These are phyloP conservation scores for Ettlia oleoabundans DNA, from an alignment of 139 green algal species.

Conservation along the genomic window DNA sequence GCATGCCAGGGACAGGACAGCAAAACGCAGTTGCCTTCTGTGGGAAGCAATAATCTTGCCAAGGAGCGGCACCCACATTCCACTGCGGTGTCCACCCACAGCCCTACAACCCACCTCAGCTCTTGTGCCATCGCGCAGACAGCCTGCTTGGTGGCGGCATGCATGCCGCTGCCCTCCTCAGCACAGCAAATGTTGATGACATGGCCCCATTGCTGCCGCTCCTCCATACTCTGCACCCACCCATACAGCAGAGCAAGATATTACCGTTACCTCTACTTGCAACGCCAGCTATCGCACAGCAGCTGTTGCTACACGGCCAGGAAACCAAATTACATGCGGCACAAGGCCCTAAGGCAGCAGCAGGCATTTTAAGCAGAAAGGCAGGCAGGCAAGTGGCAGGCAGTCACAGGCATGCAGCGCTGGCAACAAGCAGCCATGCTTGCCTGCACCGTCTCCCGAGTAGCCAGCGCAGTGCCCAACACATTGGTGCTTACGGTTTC, in stretches of 20 bases:
- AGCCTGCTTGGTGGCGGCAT: constrained; percentile 64
- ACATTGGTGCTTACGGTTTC: constrained; percentile 76
- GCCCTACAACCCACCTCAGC: constrained; percentile 68
- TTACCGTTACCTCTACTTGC: no score
- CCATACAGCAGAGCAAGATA: no score
- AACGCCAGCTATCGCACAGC: no score
- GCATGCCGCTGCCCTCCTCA: constrained; percentile 69
- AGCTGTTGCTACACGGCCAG: no score
- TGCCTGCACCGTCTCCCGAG: constrained; percentile 73
- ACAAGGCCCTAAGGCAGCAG: no score
- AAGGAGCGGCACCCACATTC: no score
- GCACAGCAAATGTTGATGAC: constrained; percentile 82
- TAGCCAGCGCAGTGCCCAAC: constrained; percentile 78
- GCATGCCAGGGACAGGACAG: no score
- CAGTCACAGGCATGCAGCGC: background rate
- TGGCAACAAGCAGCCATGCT: background rate
- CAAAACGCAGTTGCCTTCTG: background rate
- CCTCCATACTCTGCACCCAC: constrained; percentile 79
- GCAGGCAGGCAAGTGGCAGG: no score
- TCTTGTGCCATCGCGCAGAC: constrained; percentile 69
- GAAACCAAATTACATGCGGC: no score
- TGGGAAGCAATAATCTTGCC: no score
- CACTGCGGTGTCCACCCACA: no score
- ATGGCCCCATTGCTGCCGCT: constrained; percentile 66
- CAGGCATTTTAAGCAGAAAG: no score